A percentile compares a stretch with the other conserved stretches of the same genome.
Evolutionary conservation across 1,139 yeast genomes (phyloP).

Genomic region (Pichia sp.): DNA sequence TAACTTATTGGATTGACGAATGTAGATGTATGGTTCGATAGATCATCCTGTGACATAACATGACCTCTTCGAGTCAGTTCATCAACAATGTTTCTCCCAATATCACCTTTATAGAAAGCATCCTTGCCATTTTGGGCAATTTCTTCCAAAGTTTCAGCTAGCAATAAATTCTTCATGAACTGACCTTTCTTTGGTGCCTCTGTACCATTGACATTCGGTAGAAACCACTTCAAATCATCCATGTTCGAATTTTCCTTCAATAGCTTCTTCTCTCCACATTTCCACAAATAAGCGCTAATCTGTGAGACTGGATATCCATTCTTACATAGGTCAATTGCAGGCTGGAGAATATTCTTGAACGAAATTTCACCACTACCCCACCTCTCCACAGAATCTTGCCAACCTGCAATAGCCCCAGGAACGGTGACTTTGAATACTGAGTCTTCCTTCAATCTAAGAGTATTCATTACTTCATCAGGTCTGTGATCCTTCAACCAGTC

Average conservation of each 20-base stretch:
- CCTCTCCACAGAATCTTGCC: constrained; percentile 57
- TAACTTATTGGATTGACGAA: constrained; percentile 55
- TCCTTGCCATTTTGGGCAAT: constrained; percentile 53
- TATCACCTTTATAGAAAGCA: constrained; percentile 62
- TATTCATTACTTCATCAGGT: constrained; percentile 22
- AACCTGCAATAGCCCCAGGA: constrained; percentile 75
- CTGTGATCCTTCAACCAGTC: constrained; percentile 39
- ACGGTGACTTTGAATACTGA: constrained; percentile 61
- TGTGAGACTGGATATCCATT: constrained; percentile 61
- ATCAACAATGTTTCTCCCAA: constrained; percentile 59
- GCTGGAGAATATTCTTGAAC: constrained; percentile 52
- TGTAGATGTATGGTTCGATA: constrained; percentile 48
- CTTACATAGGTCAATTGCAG: constrained; percentile 67
- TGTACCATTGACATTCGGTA: constrained; percentile 30
- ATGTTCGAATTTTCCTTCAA: constrained; percentile 32
- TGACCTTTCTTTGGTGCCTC: constrained; percentile 56
- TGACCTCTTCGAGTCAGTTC: constrained; percentile 50
- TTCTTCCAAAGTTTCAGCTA: constrained; percentile 47
- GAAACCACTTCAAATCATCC: constrained; percentile 31
- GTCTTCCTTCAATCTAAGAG: constrained; percentile 33
- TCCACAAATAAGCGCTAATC: constrained; percentile 52
- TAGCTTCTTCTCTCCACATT: constrained; percentile 33
- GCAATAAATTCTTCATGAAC: constrained; percentile 41
- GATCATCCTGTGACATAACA: constrained; percentile 47
- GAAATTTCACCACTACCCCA: constrained; percentile 73